Base-by-base conservation (phyloP, 139 green algal genomes). In the Tetratostichococcus sp. region DNA sequence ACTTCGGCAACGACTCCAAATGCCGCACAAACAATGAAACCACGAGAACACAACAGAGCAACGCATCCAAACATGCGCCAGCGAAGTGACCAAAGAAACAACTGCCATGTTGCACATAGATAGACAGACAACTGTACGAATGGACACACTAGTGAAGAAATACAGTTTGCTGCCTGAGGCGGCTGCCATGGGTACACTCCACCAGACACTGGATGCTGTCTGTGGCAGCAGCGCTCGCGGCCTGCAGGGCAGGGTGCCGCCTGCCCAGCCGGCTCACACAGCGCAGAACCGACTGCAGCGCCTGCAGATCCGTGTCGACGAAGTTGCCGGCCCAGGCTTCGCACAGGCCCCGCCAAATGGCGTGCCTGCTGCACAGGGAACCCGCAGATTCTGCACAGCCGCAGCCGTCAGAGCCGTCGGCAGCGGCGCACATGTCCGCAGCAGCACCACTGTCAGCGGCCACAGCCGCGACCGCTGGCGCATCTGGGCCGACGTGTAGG, bases 251-350 rank as follows among this genome's bases (percentile, higher is more conserved):
- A 6, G 58, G 25, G 11, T 72, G 39, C 30, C 30, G 30, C 30
- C 19, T 0, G 16, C 70, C 76, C 25, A 72, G 35, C 0, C 35
- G 62, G 30, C n/a, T 30, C 30, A 76, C 32, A 4, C 69, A 71
- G 31, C 35, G 74, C 72, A 82, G 69, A 59, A 82, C 32, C 35
- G 34, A 50, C 1, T 72, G 62, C 39, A 82, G 26, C 21, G 73
- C 72, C 28, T 85, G 76, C 35, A 85, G 43, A 33, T 77, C 39
- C 14, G 19, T 23, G 1, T 65, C 42, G 23, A 82, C 39, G 28
- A 80, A 69, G 6, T 26, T 35, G 19, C 19, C 23, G 1, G 66
- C 76, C 39, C 35, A 74, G 42, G 19, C 74, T 42, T 39, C 69
- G 32, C 39, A 62, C 30, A 25, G 31, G 22, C 42, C 79, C 35